Conservation (phyloP, 164 flowering plant genomes). For the Chimonanthus praecox region DNA sequence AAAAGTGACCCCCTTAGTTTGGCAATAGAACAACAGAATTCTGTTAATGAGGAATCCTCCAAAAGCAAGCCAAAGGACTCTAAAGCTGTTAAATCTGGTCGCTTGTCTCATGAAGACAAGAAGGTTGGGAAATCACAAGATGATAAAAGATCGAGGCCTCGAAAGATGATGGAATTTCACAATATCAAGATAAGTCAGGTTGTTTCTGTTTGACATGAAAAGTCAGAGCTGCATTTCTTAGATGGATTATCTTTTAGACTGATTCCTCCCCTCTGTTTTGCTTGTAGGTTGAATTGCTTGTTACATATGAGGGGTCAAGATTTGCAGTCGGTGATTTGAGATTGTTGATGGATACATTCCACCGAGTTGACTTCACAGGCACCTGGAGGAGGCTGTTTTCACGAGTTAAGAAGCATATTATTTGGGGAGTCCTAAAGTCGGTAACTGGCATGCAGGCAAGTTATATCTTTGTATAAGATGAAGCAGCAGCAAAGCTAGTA, state of each 20-base stretch:
- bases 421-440: constrained; percentile 98
- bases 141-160: constrained; percentile 76
- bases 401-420: constrained; percentile 91
- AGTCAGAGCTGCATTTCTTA: background rate
- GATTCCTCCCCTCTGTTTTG: background rate
- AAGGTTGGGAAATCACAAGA: constrained; percentile 63
- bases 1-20: constrained; percentile 50
- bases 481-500: too few species aligned
- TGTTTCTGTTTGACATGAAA: constrained; percentile 17
- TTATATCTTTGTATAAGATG: background rate
- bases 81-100: constrained; percentile 61
- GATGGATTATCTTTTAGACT: background rate
- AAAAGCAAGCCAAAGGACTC: constrained; percentile 61
- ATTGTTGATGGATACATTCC: constrained; percentile 92
- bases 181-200: constrained; percentile 97
- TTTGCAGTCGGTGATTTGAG: constrained; percentile 87
- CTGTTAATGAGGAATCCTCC: constrained; percentile 45
- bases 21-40: constrained; percentile 39
- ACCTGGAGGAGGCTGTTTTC: constrained; percentile 96
- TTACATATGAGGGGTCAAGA: constrained; percentile 92
- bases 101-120: constrained; percentile 91
- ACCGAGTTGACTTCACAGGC: constrained; percentile 86
- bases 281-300: constrained; percentile 78
- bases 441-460: constrained; percentile 99
- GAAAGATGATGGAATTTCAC: constrained; percentile 89